These are phyloP conservation scores for Claviceps citrina DNA, from an alignment of 2,329 filamentous ascomycete species.

Conservation along the genomic window DNA sequence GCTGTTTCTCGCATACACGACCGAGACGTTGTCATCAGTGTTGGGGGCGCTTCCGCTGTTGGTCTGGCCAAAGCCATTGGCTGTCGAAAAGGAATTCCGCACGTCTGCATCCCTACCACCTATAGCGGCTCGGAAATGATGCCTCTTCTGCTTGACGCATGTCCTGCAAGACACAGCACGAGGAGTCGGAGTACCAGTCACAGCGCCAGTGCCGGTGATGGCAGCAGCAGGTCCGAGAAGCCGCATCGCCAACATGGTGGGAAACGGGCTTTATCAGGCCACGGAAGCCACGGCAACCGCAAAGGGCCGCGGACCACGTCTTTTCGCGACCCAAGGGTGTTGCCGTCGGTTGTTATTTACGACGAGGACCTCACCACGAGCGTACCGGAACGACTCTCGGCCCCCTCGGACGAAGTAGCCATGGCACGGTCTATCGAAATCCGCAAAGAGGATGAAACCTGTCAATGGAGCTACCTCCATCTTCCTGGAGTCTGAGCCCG, in stretches of 20 bases:
- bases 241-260: neutral
- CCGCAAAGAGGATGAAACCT: conserved; percentile 12
- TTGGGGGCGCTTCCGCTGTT: conserved; percentile 48
- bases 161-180: conserved; percentile 8
- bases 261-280: neutral
- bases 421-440: conserved; percentile 9
- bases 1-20: conserved; percentile 16
- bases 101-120: conserved; percentile 44
- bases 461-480: conserved; percentile 21
- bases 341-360: conserved; percentile 22
- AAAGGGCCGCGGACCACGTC: conserved; percentile 7
- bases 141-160: conserved; percentile 8
- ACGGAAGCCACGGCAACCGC: neutral
- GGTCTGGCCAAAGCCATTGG: conserved; percentile 41
- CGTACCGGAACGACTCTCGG: conserved; percentile 14
- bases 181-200: conserved; percentile 1
- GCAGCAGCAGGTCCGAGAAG: conserved; percentile 1
- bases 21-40: conserved; percentile 42
- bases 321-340: conserved; percentile 10
- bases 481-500: conserved; percentile 20
- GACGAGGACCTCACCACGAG: conserved; percentile 21
- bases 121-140: conserved; percentile 48
- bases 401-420: conserved; percentile 11
- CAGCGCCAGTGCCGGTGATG: neutral
- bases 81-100: conserved; percentile 35